Evolutionary conservation across 306 rosid species (phyloP).

Genomic region (peach (Prunus persica)): Prunus_persica_NCBIv2 NC_034009.1:43559501-43560000

Average conservation of each 20-base stretch:
- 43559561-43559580: neutral
- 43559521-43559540: neutral
- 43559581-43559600: neutral
- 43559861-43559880: slow-evolving; percentile 78
- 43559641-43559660: slow-evolving; percentile 30
- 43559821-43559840: neutral
- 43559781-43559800: slow-evolving; percentile 18
- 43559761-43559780: slow-evolving; percentile 58
- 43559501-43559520: neutral
- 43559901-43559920: slow-evolving; percentile 87
- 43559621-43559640: neutral
- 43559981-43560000: slow-evolving; percentile 46
- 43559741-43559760: slow-evolving; percentile 75
- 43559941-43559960: slow-evolving; percentile 65
- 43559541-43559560: neutral
- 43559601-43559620: neutral
- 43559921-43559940: slow-evolving; percentile 65
- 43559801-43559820: slow-evolving; percentile 18
- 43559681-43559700: slow-evolving; percentile 82
- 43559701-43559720: slow-evolving; percentile 97
- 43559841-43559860: slow-evolving; percentile 42
- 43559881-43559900: slow-evolving; percentile 83
- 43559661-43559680: slow-evolving; percentile 73
- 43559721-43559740: slow-evolving; percentile 91
- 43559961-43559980: slow-evolving; percentile 89